Evolutionary conservation across 257 asterid genomes (phyloP), one percentile per base, ranked within the genome.

Genomic region (Rauvolfia tetraphylla): DNA sequence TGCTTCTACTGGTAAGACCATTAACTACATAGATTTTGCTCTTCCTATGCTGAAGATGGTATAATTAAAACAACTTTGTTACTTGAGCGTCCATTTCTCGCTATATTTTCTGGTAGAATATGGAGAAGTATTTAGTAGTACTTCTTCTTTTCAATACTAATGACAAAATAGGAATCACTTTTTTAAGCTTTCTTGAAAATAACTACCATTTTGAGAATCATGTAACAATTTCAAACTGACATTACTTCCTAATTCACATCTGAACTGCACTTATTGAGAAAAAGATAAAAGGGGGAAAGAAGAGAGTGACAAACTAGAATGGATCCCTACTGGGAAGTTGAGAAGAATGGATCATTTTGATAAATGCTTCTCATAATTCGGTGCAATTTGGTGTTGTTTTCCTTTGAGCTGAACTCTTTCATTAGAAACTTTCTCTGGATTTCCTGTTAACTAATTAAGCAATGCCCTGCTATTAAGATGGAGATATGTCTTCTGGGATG

Each of bases 1-100:
- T 78, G 88, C 82, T 78, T 84, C 86, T 79, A 72, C 90, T 80
- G 92, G 93, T 70, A 75, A 69, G 81, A 69, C 53, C 63, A 71
- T 42, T 57, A n/a, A 9, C 41, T 68, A 14, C 25, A 11, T 53
- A 59, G 48, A 36, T 53, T 20, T 18, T 73, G 51, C 39, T 36
- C 25, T 70, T 25, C 36, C 27, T 29, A 42, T 31, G 29, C 44
- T 46, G 38, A 44, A 70, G 36, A 62, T 66, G 71, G 48, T 61
- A 58, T 39, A 29, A 23, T 33, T 27, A 27, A 23, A 57, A 54
- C 25, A 44, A 31, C 39, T 39, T 23, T 15, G n/a, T n/a, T n/a
- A 27, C n/a, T 31, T 20, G 49, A 10, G 25, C 34, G 9, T 12
- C 49, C 53, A 61, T 71, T 70, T 15, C 29, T 29, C 62, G 36